These are phyloP conservation scores for Arthrobotrys pseudoclavata DNA, from an alignment of 2,329 filamentous ascomycete species.

Conservation along the genomic window DNA sequence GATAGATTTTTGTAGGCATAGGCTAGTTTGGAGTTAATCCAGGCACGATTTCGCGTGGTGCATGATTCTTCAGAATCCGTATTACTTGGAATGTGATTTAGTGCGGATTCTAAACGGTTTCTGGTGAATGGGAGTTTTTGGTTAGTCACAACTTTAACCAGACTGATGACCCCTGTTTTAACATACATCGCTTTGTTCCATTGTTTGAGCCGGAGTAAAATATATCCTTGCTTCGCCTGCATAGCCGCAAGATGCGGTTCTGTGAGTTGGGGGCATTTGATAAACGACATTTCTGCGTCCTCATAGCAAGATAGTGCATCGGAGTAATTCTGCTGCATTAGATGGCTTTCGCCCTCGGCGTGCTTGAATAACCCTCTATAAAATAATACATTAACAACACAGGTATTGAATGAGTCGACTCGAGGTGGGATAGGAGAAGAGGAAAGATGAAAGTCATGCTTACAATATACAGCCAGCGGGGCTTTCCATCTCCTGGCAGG, in stretches of 20 bases:
- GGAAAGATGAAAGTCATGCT: not conserved
- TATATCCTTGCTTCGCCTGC: not conserved
- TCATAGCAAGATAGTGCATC: not conserved
- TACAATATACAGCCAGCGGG: not conserved
- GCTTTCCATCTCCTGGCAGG: not conserved
- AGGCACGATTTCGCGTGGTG: not conserved
- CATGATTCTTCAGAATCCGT: not conserved
- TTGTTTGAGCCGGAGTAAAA: not conserved
- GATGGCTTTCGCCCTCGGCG: not conserved
- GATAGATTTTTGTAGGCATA: not conserved
- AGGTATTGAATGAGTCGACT: not conserved
- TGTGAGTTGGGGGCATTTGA: not conserved
- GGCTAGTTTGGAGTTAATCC: not conserved
- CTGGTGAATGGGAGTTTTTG: not conserved
- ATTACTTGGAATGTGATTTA: not conserved
- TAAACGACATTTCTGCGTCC: not conserved
- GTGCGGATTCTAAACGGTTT: not conserved
- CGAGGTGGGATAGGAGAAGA: not conserved
- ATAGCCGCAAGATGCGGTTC: not conserved
- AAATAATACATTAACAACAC: not conserved
- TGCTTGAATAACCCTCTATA: not conserved
- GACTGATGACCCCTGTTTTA: not conserved
- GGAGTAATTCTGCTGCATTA: not conserved
- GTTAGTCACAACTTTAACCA: not conserved
- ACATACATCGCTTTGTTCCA: not conserved